A percentile compares a stretch with the other conserved stretches of the same genome.
Conservation (phyloP, 768 basidiomycete genomes). For the Agaricus sinodeliciosus region DNA sequence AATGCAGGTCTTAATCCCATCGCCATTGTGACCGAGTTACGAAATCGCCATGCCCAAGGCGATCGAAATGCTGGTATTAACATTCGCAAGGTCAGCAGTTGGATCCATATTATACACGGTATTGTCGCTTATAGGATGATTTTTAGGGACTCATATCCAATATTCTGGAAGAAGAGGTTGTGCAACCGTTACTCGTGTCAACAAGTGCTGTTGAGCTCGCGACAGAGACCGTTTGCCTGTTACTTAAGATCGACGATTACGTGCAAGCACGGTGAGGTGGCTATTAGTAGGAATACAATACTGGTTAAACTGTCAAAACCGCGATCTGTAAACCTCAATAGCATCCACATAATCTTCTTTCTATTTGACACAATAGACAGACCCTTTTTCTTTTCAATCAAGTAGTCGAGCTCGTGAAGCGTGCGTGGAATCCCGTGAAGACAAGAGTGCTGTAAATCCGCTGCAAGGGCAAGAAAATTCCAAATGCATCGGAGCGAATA, state of each 20-base stretch:
- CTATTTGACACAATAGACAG: too few relatives aligned
- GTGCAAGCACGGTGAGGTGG: conserved; percentile 61
- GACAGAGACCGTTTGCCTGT: conserved; percentile 94
- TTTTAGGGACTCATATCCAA: conserved; percentile 89
- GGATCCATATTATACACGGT: neutral
- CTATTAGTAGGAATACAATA: neutral
- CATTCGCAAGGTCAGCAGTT: conserved; percentile 75
- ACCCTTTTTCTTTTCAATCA: too few relatives aligned
- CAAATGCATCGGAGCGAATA: too few relatives aligned
- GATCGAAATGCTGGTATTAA: conserved; percentile 96
- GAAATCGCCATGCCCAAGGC: conserved; percentile 94
- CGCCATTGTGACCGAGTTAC: conserved; percentile 94
- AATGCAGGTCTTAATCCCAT: conserved; percentile 98
- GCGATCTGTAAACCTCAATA: neutral
- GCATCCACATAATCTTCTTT: neutral
- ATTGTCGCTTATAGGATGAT: neutral
- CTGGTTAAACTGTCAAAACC: neutral
- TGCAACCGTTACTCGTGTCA: conserved; percentile 91
- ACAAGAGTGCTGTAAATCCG: too few relatives aligned
- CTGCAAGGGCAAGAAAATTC: too few relatives aligned
- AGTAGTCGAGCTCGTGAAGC: too few relatives aligned
- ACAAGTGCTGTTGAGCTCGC: conserved; percentile 94
- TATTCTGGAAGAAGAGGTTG: conserved; percentile 95
- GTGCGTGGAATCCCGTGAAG: too few relatives aligned
- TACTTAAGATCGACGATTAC: conserved; percentile 95